Percentiles rank a stretch among this genome's conserved stretches.
phyloP scores from a whole-genome alignment of 208 protist genomes.

The Leishmania martiniquensis region DNA sequence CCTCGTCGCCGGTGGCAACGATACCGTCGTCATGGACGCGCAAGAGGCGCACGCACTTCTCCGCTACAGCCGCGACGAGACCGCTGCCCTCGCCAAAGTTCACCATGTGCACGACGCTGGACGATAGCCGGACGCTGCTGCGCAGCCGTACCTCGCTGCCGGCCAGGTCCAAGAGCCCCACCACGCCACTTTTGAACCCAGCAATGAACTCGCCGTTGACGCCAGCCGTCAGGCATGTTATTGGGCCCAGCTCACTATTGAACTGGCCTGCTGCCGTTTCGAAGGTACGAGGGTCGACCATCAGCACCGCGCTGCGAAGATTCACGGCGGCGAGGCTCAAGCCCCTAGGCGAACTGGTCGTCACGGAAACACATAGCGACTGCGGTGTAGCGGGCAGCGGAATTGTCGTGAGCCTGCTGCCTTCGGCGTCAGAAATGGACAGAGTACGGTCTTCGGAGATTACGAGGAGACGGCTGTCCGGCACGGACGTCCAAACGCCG shows the following conservation, averaged over 20 bases:
- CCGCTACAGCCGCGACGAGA: slow-evolving; percentile 46
- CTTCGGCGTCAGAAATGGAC: slow-evolving; percentile 85
- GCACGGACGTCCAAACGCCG: slow-evolving; percentile 80
- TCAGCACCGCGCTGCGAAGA: slow-evolving; percentile 48
- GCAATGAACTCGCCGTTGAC: slow-evolving; percentile 46
- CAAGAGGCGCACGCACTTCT: slow-evolving; percentile 61
- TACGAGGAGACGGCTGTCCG: slow-evolving; percentile 79
- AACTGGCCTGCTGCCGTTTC: slow-evolving; percentile 73
- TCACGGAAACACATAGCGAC: slow-evolving; percentile 64
- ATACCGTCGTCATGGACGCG: slow-evolving; percentile 58
- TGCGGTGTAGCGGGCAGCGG: slow-evolving; percentile 49
- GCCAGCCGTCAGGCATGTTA: slow-evolving; percentile 46
- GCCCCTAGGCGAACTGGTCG: slow-evolving; percentile 20
- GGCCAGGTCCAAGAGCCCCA: slow-evolving; percentile 52
- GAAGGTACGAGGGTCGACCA: slow-evolving; percentile 51
- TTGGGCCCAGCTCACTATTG: slow-evolving; percentile 63
- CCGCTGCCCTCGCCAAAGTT: slow-evolving; percentile 57
- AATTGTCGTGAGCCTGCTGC: slow-evolving; percentile 65
- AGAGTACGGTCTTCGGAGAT: slow-evolving; percentile 88
- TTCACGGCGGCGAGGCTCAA: slow-evolving; percentile 67
- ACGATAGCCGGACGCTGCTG: slow-evolving; percentile 37
- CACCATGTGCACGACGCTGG: slow-evolving; percentile 33
- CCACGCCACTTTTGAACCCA: slow-evolving; percentile 60
- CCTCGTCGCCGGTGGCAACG: slow-evolving; percentile 27
- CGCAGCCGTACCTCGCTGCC: slow-evolving; percentile 46